Conservation (phyloP, 1,139 yeast genomes). For the Pichia sorboxylosa region DNA sequence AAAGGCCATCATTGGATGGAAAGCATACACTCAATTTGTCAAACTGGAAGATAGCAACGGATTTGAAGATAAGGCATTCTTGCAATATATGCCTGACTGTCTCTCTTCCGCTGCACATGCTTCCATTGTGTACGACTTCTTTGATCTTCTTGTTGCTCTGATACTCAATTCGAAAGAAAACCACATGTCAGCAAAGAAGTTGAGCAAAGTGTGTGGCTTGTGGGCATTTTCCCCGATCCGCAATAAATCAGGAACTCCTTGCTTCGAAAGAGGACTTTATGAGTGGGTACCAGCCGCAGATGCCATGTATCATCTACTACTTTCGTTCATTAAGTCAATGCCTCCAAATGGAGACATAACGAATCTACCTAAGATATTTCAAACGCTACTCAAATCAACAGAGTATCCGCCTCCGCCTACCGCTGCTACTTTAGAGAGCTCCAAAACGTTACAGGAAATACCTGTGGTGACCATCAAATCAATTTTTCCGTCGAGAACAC, state of each 20-base stretch:
- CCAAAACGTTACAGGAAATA: conserved; percentile 37
- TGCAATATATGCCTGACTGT: conserved; percentile 75
- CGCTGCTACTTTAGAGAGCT: conserved; percentile 25
- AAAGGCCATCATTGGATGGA: conserved; percentile 78
- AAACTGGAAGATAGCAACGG: conserved; percentile 52
- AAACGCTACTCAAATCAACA: conserved; percentile 47
- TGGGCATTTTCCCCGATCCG: conserved; percentile 59
- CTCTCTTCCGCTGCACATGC: conserved; percentile 80
- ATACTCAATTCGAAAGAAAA: conserved; percentile 76
- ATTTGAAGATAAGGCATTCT: conserved; percentile 61
- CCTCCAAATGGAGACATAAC: conserved; percentile 50
- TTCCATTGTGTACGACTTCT: conserved; percentile 75
- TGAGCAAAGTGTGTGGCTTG: conserved; percentile 70
- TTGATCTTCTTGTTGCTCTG: conserved; percentile 68
- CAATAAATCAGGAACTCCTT: conserved; percentile 22
- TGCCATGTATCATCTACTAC: conserved; percentile 70
- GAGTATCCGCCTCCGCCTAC: conserved; percentile 47
- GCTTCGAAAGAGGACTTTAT: conserved; percentile 60
- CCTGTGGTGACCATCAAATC: conserved; percentile 62
- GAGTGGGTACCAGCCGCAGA: conserved; percentile 77
- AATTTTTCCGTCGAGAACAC: conserved; percentile 47
- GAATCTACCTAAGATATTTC: conserved; percentile 53
- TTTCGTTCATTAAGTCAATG: conserved; percentile 73
- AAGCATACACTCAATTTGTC: conserved; percentile 61
- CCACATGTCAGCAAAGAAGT: conserved; percentile 67